Percentiles rank a stretch among this genome's conserved stretches.
These are phyloP conservation scores for Phylloporus sp. DNA, from an alignment of 768 basidiomycete species.

Conservation along the genomic window DNA sequence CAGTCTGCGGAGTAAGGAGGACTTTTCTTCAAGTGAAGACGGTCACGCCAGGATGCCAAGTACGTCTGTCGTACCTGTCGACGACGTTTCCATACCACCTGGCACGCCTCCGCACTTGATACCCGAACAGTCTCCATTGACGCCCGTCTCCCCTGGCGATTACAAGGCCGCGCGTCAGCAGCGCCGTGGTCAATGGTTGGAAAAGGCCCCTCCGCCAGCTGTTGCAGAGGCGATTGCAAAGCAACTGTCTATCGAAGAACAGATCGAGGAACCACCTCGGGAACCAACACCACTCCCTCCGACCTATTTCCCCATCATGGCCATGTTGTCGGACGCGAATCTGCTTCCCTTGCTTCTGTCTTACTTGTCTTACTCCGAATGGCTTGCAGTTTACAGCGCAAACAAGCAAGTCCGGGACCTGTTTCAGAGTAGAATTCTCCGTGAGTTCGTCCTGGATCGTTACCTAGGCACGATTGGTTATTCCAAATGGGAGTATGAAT, in stretches of 20 bases:
- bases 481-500: conserved; percentile 50
- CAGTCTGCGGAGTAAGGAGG: conserved; percentile 3
- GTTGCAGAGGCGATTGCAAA: conserved; percentile 31
- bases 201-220: conserved; percentile 34
- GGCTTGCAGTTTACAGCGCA: conserved; percentile 55
- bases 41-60: conserved; percentile 2
- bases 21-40: conserved; percentile 4
- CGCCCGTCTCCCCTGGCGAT: conserved; percentile 32
- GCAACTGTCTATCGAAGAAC: conserved; percentile 13
- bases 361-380: conserved; percentile 68
- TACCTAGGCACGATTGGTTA: conserved; percentile 73
- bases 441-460: conserved; percentile 64
- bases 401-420: conserved; percentile 52
- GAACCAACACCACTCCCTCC: conserved; percentile 24
- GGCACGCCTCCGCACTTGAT: not conserved
- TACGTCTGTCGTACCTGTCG: not conserved
- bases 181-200: conserved; percentile 37
- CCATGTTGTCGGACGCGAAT: conserved; percentile 48
- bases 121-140: conserved; percentile 4
- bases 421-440: conserved; percentile 44
- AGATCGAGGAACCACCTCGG: conserved; percentile 14
- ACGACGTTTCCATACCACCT: not conserved
- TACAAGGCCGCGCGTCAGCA: conserved; percentile 38
- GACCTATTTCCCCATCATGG: conserved; percentile 46
- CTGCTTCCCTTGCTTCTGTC: conserved; percentile 52